Conservation (phyloP, 106 monocot genomes). For the Dioscorea dumetorum region DNA sequence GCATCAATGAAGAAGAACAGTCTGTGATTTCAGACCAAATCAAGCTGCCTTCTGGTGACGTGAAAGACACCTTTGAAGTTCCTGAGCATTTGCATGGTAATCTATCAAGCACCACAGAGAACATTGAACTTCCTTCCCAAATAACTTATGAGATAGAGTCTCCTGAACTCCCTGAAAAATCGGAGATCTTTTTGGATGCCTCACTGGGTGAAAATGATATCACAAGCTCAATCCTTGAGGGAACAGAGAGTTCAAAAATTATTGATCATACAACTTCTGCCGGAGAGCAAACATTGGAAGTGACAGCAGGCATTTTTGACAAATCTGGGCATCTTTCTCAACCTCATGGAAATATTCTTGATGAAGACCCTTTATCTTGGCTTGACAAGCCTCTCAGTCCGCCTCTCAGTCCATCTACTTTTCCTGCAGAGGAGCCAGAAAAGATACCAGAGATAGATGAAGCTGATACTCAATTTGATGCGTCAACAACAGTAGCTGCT, state of each 20-base stretch:
- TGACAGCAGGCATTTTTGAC: conserved; percentile 6
- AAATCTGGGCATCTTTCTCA: conserved; percentile 7
- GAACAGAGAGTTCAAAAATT: conserved; percentile 9
- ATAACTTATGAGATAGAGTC: neutral
- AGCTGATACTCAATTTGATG: neutral
- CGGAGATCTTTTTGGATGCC: conserved; percentile 4
- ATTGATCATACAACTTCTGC: conserved; percentile 5
- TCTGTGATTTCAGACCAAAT: conserved; percentile 7
- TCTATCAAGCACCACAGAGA: neutral
- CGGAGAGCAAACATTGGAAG: conserved; percentile 2
- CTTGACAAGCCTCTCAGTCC: conserved; percentile 4
- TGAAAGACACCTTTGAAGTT: neutral
- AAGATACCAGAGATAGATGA: neutral
- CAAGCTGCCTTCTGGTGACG: conserved; percentile 1
- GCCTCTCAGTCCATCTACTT: neutral
- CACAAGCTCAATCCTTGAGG: conserved; percentile 7
- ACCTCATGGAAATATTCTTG: conserved; percentile 2
- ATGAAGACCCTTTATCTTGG: neutral
- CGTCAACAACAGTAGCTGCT: neutral
- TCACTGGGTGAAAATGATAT: conserved; percentile 5
- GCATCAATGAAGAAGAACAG: conserved; percentile 8
- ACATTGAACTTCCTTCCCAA: conserved; percentile 4
- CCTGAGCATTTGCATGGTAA: conserved; percentile 13
- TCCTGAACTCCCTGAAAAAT: neutral
- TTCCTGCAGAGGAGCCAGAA: neutral